A percentile compares a stretch with the other conserved stretches of the same genome.
phyloP scores from a whole-genome alignment of 2,329 filamentous ascomycete genomes.

The Hypoxylon sp. region DNA sequence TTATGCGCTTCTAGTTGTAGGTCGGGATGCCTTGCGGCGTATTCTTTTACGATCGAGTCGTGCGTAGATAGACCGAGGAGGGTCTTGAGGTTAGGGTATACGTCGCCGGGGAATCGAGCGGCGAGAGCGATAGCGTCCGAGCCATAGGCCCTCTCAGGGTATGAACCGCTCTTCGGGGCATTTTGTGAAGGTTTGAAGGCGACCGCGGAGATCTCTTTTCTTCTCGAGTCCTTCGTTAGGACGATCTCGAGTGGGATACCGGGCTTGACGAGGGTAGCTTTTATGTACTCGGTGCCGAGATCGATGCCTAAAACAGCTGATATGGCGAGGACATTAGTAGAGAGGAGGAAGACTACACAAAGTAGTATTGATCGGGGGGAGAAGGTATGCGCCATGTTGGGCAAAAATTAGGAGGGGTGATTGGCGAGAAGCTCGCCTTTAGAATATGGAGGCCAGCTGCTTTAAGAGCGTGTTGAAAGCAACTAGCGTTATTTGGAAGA shows the following conservation, averaged over 20 bases:
- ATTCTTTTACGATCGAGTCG: constrained; percentile 73
- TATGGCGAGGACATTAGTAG: constrained; percentile 63
- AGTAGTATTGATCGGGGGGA: constrained; percentile 54
- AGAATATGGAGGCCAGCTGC: constrained; percentile 38
- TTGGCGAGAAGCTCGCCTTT: constrained; percentile 48
- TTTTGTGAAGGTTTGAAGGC: constrained; percentile 89
- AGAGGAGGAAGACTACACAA: constrained; percentile 57
- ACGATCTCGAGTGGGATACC: constrained; percentile 98
- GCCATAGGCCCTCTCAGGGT: constrained; percentile 91
- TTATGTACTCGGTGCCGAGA: constrained; percentile 96
- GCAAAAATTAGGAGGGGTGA: constrained; percentile 40
- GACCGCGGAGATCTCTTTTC: constrained; percentile 92
- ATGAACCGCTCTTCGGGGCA: constrained; percentile 71
- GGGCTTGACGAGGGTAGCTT: constrained; percentile 94
- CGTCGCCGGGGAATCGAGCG: constrained; percentile 89
- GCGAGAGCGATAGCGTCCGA: constrained; percentile 90
- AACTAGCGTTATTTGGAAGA: not conserved
- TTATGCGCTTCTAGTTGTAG: constrained; percentile 73
- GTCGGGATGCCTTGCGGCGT: constrained; percentile 80
- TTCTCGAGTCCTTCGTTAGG: constrained; percentile 95
- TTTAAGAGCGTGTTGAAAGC: constrained; percentile 9
- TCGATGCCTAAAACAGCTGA: constrained; percentile 91
- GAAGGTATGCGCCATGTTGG: constrained; percentile 55
- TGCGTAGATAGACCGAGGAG: constrained; percentile 80
- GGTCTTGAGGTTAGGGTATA: constrained; percentile 93